Conservation (phyloP, 768 basidiomycete genomes). For the Pleurotus cornucopiae region DNA sequence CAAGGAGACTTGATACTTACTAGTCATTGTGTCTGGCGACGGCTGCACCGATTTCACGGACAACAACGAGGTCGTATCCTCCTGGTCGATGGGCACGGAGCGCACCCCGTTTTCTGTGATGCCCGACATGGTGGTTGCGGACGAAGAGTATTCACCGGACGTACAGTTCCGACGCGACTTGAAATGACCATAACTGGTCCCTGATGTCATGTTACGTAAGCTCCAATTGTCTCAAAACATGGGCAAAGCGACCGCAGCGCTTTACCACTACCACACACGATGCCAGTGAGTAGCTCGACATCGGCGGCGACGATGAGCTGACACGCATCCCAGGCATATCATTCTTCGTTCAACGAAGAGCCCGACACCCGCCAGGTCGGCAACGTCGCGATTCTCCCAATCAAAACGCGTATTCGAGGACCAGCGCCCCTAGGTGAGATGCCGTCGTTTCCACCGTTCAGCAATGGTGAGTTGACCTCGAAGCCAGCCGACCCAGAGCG, state of each 20-base stretch:
- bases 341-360: conserved; percentile 88
- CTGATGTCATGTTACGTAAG: conserved; percentile 6
- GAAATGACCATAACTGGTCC: neutral
- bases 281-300: conserved; percentile 16
- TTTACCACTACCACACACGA: conserved; percentile 1
- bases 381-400: conserved; percentile 86
- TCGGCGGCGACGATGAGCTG: conserved; percentile 14
- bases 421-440: conserved; percentile 76
- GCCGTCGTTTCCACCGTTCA: conserved; percentile 12
- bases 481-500: conserved; percentile 68
- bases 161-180: neutral
- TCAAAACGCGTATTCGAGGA: conserved; percentile 88
- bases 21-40: conserved; percentile 70
- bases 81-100: conserved; percentile 20
- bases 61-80: conserved; percentile 42
- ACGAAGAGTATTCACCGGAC: conserved; percentile 1
- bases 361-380: conserved; percentile 81
- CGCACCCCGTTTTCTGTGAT: conserved; percentile 16
- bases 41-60: conserved; percentile 47
- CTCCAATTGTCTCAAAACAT: neutral
- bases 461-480: conserved; percentile 11
- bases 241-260: too few relatives aligned
- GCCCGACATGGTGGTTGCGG: conserved; percentile 25
- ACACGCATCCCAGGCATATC: conserved; percentile 73
- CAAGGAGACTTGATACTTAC: conserved; percentile 34